Conservation (phyloP, 2,329 filamentous ascomycete species). For the Leptographium flavum region DNA sequence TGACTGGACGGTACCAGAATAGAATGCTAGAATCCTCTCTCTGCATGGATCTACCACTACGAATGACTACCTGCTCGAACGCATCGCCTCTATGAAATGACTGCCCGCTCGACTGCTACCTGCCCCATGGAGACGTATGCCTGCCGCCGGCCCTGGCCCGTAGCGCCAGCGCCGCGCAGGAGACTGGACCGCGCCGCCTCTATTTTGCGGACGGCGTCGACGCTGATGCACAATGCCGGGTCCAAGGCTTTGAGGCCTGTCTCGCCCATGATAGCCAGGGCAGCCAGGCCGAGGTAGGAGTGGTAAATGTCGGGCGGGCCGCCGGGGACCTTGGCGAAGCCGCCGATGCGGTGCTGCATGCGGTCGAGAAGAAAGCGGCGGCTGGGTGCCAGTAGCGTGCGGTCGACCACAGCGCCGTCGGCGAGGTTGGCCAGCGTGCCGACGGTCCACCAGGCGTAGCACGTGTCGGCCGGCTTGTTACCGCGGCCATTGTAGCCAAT, state of each 20-base stretch:
- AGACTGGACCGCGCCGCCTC: constrained; percentile 28
- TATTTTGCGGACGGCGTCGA: constrained; percentile 37
- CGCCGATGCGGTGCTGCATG: constrained; percentile 75
- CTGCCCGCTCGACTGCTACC: not conserved
- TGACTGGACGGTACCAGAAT: too few species aligned
- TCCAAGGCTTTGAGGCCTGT: constrained; percentile 57
- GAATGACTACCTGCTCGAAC: too few species aligned
- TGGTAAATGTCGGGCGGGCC: constrained; percentile 71
- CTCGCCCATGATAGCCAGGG: constrained; percentile 61
- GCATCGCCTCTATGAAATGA: too few species aligned
- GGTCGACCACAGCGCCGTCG: constrained; percentile 41
- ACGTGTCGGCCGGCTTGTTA: constrained; percentile 89
- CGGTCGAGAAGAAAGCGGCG: constrained; percentile 71
- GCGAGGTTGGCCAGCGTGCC: constrained; percentile 40
- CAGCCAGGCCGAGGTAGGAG: constrained; percentile 73
- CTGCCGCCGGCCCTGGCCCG: not conserved
- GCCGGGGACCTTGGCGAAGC: constrained; percentile 61
- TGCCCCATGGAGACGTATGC: constrained; percentile 2
- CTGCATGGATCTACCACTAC: too few species aligned
- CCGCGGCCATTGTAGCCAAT: constrained; percentile 79
- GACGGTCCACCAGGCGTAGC: constrained; percentile 86
- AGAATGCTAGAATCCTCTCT: too few species aligned
- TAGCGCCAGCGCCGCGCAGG: constrained; percentile 8
- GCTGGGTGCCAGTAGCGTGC: constrained; percentile 42
- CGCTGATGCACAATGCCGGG: constrained; percentile 60